Base-by-base conservation (phyloP, 768 basidiomycete species). In the Mycena albidolilacea region DNA sequence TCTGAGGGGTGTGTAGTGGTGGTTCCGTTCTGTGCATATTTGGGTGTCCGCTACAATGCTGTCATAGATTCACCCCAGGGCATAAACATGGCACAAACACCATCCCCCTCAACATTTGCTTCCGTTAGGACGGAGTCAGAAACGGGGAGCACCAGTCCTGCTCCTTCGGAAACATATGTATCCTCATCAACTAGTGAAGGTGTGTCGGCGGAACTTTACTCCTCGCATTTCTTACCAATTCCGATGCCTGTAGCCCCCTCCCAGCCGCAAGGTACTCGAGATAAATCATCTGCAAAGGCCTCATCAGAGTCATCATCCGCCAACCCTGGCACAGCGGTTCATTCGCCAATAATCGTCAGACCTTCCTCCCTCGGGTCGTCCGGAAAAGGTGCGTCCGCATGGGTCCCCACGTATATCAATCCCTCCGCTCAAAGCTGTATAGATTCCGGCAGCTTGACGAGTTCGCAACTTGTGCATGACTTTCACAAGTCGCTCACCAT, bases 221-320 rank as follows among this genome's bases (percentile, higher is more conserved):
- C 62, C 44, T 19, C 62, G 23, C 43, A 62, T 62, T 62, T 44
- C 60, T 62, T 62, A 62, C 60, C 60, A 44, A 43, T 43, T 43
- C 41, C 8, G 41, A 43, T 8, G 41, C 41, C 41, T 43, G 41
- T 1, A 43, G 44, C 44, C 14, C 44, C 44, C 8, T 43, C 44
- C 44, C 44, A 46, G 14, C 15, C 44, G 44, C 44, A 46, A 15
- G 44, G 44, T 46, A 46, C 15, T n/a, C 12, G 21, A 48, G 19
- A 63, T 46, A 48, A n/a, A 48, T 63, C 38, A 19, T 41, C 17
- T 19, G 59, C 38, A 60, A 39, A 17, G 17, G 17, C 59, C 59
- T 35, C 59, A 60, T 12, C 37, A 39, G 59, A 35, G 38, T 39
- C 23, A 64, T 64, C n/a, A 64, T 64, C n/a, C 35, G 50, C 48